A percentile compares a stretch with the other conserved stretches of the same genome.
These are phyloP conservation scores for Camelina laxa DNA, from an alignment of 345 rosid genomes.

Conservation along the genomic window DNA sequence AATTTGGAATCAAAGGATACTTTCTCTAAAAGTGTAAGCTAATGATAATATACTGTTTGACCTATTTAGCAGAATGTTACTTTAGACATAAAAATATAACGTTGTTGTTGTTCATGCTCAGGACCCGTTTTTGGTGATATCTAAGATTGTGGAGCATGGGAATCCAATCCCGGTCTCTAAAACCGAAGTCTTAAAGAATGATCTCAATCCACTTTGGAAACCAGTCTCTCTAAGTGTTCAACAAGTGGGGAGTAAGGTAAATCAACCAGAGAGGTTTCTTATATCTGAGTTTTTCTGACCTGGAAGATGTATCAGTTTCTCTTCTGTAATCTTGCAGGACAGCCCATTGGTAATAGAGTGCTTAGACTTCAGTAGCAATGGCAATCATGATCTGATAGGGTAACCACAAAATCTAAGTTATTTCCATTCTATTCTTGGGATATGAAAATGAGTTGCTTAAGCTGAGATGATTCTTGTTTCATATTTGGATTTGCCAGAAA, in stretches of 20 bases:
- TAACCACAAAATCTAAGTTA: not conserved
- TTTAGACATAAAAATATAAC: constrained; percentile 8
- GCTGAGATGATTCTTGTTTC: constrained; percentile 39
- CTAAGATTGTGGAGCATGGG: constrained; percentile 72
- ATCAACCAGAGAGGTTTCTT: constrained; percentile 16
- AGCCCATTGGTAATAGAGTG: constrained; percentile 45
- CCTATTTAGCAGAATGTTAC: constrained; percentile 10
- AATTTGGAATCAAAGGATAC: constrained; percentile 80
- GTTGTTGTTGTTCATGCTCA: constrained; percentile 39
- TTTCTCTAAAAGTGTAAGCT: constrained; percentile 83
- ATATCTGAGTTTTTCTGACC: constrained; percentile 14
- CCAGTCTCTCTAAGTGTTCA: constrained; percentile 75
- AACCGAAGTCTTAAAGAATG: constrained; percentile 88
- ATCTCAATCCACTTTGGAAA: constrained; percentile 72
- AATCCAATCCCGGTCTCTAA: constrained; percentile 74
- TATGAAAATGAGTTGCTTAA: constrained; percentile 1
- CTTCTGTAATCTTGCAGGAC: constrained; percentile 40
- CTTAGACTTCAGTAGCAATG: constrained; percentile 44
- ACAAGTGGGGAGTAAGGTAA: constrained; percentile 95
- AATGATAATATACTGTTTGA: constrained; percentile 15
- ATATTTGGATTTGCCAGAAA: constrained; percentile 56
- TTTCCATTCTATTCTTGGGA: not conserved
- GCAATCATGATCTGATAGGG: constrained; percentile 45
- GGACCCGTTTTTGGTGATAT: constrained; percentile 93
- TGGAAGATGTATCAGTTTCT: constrained; percentile 4